Base-by-base conservation (phyloP, 805 yeast genomes). In the Pachysolen tannophilus region DNA sequence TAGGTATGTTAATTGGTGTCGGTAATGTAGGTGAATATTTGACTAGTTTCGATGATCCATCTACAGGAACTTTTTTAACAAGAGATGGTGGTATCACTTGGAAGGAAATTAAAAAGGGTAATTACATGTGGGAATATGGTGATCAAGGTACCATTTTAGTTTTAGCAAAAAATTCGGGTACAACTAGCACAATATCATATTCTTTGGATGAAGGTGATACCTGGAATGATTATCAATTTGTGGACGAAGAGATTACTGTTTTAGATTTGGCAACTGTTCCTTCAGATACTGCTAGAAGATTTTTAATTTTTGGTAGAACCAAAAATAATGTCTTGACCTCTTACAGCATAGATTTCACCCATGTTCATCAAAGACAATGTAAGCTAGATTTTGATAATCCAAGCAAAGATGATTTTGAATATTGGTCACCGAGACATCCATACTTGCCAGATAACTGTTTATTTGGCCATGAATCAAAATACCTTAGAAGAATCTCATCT, bases 121-220 rank as follows among this genome's bases (percentile, higher is more conserved):
- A 78, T 1, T 70, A 72, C 48, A 78, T 79, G 72, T 88, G 96
- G 96, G 96, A 86, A 57, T 88, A 69, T 55, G 96, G 96, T 46
- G 97, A 88, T 55, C 81, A 84, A 43, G 97, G 97, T 9, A 80
- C 94, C 2, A 69, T 88, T 26, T 60, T 88, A 35, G 85, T 83
- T 1, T 53, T 87, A 30, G 88, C 81, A 3, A 34, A 33, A n/a
- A 69, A 78, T 30, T 77, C 72, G 4, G 61, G 60, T 17, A 77
- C 71, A 20, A 61, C 65, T 16, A 82, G 95, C 1, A 57, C 57
- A 1, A 33, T 88, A 1, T 48, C 59, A 1, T 88, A 80, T 50
- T 80, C 95, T 1, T 49, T 75, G 8, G 87, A 88, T 56, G 83
- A 78, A 44, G 97, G 97, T 28, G 62, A 63, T 8, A 67, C 78